phyloP scores from a whole-genome alignment of 352 stramenopile genomes.

The Globisporangium megalacanthum region DNA sequence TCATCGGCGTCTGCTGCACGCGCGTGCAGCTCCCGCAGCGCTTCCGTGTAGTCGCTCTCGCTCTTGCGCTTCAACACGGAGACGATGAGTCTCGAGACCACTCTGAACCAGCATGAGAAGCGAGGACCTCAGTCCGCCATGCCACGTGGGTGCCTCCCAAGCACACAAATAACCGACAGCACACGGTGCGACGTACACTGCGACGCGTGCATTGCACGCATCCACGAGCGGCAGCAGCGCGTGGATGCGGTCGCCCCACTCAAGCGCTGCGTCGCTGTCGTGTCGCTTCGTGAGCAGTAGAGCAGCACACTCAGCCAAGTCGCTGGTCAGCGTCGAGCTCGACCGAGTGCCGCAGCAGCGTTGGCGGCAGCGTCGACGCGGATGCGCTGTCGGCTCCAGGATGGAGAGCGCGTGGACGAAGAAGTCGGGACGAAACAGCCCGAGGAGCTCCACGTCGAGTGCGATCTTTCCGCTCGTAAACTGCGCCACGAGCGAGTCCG shows the following conservation, averaged over 20 bases:
- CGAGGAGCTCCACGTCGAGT: constrained; percentile 22
- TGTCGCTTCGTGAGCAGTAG: constrained; percentile 22
- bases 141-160: not conserved
- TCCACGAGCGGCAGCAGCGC: constrained; percentile 24
- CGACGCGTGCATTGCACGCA: constrained; percentile 37
- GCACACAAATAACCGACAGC: not conserved
- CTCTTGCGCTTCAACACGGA: constrained; percentile 24
- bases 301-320: constrained; percentile 23
- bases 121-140: too few relatives aligned
- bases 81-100: constrained; percentile 31
- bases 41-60: constrained; percentile 19
- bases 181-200: constrained; percentile 26
- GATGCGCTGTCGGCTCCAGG: constrained; percentile 17
- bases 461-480: constrained; percentile 29
- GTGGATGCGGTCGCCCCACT: not conserved
- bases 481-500: constrained; percentile 25
- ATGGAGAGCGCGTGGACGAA: constrained; percentile 27
- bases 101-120: constrained; percentile 16
- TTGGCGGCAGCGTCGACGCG: constrained; percentile 17
- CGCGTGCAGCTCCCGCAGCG: constrained; percentile 36
- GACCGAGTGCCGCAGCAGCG: constrained; percentile 27
- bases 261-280: constrained; percentile 1
- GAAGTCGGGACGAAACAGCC: constrained; percentile 23
- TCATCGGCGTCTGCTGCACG: constrained; percentile 34
- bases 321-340: constrained; percentile 18